Percentiles rank a stretch among this genome's conserved stretches.
phyloP scores from a whole-genome alignment of 768 basidiomycete genomes.

The Mycena leptocephala region DNA sequence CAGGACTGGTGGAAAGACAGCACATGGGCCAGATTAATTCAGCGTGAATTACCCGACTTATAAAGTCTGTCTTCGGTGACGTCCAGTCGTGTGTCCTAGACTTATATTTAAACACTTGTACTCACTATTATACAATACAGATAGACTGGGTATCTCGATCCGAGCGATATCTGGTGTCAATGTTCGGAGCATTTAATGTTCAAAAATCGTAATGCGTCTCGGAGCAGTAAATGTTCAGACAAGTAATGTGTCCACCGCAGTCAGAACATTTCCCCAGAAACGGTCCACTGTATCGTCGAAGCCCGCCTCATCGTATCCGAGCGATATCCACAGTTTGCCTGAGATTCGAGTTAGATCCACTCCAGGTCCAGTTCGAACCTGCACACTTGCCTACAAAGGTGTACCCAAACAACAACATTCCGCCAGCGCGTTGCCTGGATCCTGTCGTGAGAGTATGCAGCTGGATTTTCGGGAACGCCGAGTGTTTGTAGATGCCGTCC shows the following conservation, averaged over 20 bases:
- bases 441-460: slow-evolving; percentile 88
- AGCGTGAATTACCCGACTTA: slow-evolving; percentile 88
- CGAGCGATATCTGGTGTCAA: neutral
- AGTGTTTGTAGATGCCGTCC: slow-evolving; percentile 86
- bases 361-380: neutral
- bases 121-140: neutral
- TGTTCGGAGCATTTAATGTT: neutral
- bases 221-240: slow-evolving; percentile 39
- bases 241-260: slow-evolving; percentile 74
- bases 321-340: slow-evolving; percentile 80
- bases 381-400: slow-evolving; percentile 69
- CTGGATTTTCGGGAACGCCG: slow-evolving; percentile 68
- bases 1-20: slow-evolving; percentile 95
- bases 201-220: neutral
- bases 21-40: slow-evolving; percentile 88
- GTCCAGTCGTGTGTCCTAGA: neutral
- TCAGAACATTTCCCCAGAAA: slow-evolving; percentile 78
- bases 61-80: slow-evolving; percentile 38
- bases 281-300: slow-evolving; percentile 75
- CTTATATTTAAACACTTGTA: neutral
- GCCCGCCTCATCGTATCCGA: slow-evolving; percentile 87
- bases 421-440: slow-evolving; percentile 84
- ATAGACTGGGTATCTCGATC: neutral
- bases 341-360: slow-evolving; percentile 2
- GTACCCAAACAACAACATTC: slow-evolving; percentile 88